Evolutionary conservation across 2,329 filamentous ascomycete genomes (phyloP).

Genomic region (Neonectria punicea): DNA sequence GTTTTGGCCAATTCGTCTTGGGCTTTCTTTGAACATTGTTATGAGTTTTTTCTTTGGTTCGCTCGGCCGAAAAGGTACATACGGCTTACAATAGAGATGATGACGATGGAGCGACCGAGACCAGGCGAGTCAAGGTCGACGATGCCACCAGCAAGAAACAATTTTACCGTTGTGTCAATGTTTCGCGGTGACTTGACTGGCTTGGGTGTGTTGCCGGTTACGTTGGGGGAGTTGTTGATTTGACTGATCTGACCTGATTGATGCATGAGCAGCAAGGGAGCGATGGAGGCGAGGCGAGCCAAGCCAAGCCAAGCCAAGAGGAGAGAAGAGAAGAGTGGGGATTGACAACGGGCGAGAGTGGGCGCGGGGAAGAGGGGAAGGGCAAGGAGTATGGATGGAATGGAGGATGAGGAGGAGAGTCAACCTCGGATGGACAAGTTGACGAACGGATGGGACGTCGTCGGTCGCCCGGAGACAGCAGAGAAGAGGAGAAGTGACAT

Average conservation of each 20-base stretch:
- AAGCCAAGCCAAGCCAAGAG: background rate
- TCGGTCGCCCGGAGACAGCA: slow-evolving; percentile 15
- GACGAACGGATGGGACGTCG: slow-evolving; percentile 12
- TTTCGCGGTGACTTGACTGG: slow-evolving; percentile 13
- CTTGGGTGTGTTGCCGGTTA: slow-evolving; percentile 2
- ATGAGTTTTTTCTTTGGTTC: slow-evolving; percentile 18
- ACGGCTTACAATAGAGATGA: slow-evolving; percentile 40
- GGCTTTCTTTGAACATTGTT: slow-evolving; percentile 22
- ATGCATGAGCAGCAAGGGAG: background rate
- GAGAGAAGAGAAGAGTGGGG: background rate
- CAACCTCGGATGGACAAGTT: slow-evolving; percentile 14
- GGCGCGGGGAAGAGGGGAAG: background rate
- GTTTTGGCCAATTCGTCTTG: slow-evolving; percentile 28
- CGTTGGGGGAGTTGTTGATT: slow-evolving; percentile 6
- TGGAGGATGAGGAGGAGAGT: background rate
- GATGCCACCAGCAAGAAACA: slow-evolving; percentile 38
- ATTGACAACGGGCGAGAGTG: background rate
- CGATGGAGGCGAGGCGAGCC: background rate
- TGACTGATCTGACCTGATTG: background rate
- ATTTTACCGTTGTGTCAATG: slow-evolving; percentile 27
- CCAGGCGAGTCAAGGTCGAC: slow-evolving; percentile 40
- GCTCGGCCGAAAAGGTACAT: slow-evolving; percentile 19
- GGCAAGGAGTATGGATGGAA: background rate
- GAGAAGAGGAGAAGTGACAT: background rate
- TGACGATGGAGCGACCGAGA: slow-evolving; percentile 39